Evolutionary conservation across 2,329 filamentous ascomycete species (phyloP).

Genomic region (Fusarium nurragi): DNA sequence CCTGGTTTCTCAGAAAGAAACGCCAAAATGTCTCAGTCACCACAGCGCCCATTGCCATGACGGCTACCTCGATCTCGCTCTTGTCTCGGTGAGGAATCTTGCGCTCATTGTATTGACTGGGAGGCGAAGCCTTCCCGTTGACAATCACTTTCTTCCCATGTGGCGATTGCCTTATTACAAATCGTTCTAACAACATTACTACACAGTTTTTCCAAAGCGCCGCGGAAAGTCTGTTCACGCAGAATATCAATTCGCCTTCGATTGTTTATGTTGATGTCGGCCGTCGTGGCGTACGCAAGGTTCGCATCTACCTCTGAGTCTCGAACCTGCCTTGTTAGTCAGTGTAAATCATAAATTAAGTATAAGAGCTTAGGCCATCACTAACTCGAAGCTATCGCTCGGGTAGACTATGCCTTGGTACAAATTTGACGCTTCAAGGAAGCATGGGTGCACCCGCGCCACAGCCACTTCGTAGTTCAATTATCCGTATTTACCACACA

Average conservation of each 20-base stretch:
- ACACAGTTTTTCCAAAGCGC: not conserved
- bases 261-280: not conserved
- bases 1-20: not conserved
- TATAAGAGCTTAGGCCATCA: not conserved
- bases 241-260: constrained; percentile 5
- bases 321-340: not conserved
- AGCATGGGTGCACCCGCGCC: not conserved
- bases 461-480: not conserved
- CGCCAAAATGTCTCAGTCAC: constrained; percentile 17
- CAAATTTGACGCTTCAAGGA: constrained; percentile 2
- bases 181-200: not conserved
- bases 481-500: not conserved
- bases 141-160: constrained; percentile 18
- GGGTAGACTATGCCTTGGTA: not conserved
- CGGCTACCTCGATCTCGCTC: not conserved
- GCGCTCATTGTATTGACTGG: not conserved
- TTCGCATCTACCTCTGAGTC: not conserved
- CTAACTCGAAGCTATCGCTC: not conserved
- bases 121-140: not conserved
- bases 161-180: constrained; percentile 28
- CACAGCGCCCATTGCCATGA: not conserved
- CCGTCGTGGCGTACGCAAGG: not conserved
- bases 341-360: not conserved
- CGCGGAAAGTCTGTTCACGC: constrained; percentile 1
- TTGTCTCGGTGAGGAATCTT: not conserved